phyloP scores from a whole-genome alignment of 306 rosid genomes.

The Cucurbita pepo region DNA sequence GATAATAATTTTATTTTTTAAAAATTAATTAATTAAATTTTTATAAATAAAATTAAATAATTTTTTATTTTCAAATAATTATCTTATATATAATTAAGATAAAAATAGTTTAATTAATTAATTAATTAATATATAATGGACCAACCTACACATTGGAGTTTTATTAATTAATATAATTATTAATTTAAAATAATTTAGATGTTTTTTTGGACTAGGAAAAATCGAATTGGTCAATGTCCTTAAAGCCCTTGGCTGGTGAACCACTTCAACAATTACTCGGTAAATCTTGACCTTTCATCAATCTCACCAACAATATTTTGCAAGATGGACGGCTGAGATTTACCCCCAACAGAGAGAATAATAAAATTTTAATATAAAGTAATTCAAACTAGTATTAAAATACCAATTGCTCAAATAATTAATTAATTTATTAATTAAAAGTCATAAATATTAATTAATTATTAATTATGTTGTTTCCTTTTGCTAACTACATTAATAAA shows the following conservation, averaged over 20 bases:
- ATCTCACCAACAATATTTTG: not conserved
- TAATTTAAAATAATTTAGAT: not conserved
- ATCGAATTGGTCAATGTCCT: not conserved
- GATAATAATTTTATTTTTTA: too few species aligned
- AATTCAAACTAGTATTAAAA: not conserved
- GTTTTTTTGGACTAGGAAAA: not conserved
- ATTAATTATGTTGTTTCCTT: not conserved
- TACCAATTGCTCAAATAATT: not conserved
- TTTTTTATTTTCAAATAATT: too few species aligned
- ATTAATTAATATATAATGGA: not conserved
- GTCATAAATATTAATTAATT: not conserved
- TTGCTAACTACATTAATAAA: not conserved
- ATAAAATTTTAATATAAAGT: not conserved
- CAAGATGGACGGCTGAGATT: not conserved
- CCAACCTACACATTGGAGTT: not conserved
- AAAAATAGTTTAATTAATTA: not conserved
- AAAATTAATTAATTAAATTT: too few species aligned
- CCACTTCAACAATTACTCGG: constrained; percentile 3
- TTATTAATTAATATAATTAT: not conserved
- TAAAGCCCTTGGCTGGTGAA: constrained; percentile 1
- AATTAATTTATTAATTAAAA: not conserved
- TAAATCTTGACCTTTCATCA: constrained; percentile 2
- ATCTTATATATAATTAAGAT: too few species aligned
- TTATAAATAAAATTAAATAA: too few species aligned
- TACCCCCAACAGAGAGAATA: too few species aligned